Conservation (phyloP, 208 protist genomes). For the Lotmaria passim region DNA sequence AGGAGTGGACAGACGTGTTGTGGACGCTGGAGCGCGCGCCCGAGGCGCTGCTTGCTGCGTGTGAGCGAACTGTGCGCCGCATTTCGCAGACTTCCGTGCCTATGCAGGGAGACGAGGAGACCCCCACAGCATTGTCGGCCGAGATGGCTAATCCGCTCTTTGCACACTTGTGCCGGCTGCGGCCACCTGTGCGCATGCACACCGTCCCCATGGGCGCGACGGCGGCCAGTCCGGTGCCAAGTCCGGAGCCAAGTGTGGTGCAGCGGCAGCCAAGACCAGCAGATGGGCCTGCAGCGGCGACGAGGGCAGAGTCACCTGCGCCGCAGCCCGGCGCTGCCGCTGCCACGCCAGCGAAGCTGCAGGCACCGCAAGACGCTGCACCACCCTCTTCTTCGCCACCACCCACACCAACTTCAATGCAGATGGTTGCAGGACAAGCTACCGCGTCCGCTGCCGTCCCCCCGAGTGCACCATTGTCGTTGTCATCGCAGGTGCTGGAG, state of each 20-base stretch:
- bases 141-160: constrained; percentile 39
- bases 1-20: constrained; percentile 52
- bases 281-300: background rate
- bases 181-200: constrained; percentile 44
- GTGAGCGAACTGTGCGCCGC: background rate
- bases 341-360: constrained; percentile 23
- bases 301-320: background rate
- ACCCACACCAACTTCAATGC: background rate
- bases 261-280: background rate
- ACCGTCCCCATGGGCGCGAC: constrained; percentile 13
- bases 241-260: background rate
- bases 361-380: background rate
- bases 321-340: background rate
- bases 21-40: constrained; percentile 57
- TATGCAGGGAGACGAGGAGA: background rate
- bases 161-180: constrained; percentile 43
- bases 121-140: background rate
- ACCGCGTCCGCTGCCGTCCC: background rate
- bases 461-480: too few species aligned
- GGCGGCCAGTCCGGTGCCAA: background rate
- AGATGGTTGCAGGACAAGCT: too few species aligned
- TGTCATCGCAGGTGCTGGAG: too few species aligned
- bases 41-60: constrained; percentile 13
- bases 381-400: background rate
- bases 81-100: background rate